phyloP scores from a whole-genome alignment of 75 land plant genomes.

The Isoetes taiwanensis region DNA sequence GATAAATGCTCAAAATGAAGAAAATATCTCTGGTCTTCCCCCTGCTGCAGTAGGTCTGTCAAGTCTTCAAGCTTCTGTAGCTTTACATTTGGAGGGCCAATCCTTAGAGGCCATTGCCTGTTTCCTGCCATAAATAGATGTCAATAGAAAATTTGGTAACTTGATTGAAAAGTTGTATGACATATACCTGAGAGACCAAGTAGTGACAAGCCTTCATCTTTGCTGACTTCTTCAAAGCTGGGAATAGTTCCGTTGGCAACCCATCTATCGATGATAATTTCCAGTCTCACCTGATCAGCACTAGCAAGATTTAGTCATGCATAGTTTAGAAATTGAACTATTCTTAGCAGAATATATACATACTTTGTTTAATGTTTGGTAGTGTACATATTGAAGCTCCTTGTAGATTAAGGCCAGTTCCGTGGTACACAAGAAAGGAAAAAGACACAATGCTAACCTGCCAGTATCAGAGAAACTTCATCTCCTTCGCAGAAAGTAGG shows the following conservation, averaged over 20 bases:
- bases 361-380: constrained; percentile 63
- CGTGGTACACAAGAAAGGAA: constrained; percentile 41
- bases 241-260: constrained; percentile 33
- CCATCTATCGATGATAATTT: constrained; percentile 41
- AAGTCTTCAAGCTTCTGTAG: constrained; percentile 18
- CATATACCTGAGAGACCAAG: too few relatives aligned
- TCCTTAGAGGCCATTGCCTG: constrained; percentile 36
- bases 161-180: too few relatives aligned
- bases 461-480: background rate
- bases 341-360: background rate
- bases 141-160: background rate
- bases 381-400: constrained; percentile 58
- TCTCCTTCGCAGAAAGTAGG: background rate
- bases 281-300: constrained; percentile 48
- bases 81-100: constrained; percentile 22
- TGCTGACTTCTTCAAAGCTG: constrained; percentile 52
- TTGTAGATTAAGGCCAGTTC: constrained; percentile 50
- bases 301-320: constrained; percentile 5
- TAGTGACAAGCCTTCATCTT: constrained; percentile 34
- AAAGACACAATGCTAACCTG: constrained; percentile 39
- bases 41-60: constrained; percentile 21
- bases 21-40: constrained; percentile 23
- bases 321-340: background rate
- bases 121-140: constrained; percentile 19
- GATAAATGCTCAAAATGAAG: constrained; percentile 33